Conservation (phyloP, 139 green algal genomes). For the Limnomonas spitsbergensis region DNA sequence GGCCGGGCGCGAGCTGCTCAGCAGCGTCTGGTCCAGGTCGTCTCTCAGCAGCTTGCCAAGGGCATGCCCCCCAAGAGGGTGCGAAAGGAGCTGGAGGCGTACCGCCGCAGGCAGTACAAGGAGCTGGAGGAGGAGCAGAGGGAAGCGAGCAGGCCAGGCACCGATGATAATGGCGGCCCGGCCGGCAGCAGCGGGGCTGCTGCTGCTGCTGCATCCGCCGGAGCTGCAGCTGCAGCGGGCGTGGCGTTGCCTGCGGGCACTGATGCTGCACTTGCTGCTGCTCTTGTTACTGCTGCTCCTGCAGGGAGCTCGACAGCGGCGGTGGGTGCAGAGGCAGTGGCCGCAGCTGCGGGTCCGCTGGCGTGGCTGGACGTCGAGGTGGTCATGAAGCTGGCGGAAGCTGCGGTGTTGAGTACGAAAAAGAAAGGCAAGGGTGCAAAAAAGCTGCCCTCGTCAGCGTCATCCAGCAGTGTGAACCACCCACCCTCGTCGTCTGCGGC, state of each 20-base stretch:
- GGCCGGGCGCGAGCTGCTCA: conserved; percentile 12
- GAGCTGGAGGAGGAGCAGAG: not conserved
- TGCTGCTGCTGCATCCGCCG: conserved; percentile 25
- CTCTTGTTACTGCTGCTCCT: not conserved
- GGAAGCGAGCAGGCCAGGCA: not conserved
- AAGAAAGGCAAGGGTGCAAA: not conserved
- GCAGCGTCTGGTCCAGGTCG: conserved; percentile 25
- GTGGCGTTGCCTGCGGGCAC: not conserved
- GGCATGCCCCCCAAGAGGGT: conserved; percentile 4
- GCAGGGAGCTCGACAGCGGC: conserved; percentile 8
- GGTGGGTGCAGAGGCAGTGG: not conserved
- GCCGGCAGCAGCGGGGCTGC: not conserved
- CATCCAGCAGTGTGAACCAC: too few relatives aligned
- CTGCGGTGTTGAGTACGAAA: not conserved
- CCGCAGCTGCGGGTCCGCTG: not conserved
- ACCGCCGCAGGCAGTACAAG: conserved; percentile 9
- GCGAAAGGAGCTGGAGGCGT: conserved; percentile 36
- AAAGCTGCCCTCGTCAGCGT: too few relatives aligned
- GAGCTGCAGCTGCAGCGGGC: conserved; percentile 29
- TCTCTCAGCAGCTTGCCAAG: not conserved
- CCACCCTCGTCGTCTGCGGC: too few relatives aligned
- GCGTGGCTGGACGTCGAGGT: conserved; percentile 9
- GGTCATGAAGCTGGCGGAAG: conserved; percentile 5
- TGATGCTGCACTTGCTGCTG: not conserved
- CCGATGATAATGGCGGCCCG: not conserved